Base-by-base conservation (phyloP, 768 basidiomycete species). In the Lanmaoa rubissima region DNA sequence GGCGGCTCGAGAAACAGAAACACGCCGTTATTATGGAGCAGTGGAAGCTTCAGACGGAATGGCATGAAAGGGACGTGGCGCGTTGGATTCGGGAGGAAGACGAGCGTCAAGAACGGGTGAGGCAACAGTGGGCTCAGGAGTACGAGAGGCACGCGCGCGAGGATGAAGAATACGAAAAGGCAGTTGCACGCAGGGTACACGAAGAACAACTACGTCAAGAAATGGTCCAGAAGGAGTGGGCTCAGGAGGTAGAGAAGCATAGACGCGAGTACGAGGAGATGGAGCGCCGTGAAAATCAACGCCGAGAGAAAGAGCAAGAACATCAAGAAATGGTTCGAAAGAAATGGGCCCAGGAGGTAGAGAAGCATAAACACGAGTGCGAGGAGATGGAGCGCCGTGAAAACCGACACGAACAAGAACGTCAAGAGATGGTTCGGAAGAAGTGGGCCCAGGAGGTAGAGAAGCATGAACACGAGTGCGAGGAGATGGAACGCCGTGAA, bases 341-440 rank as follows among this genome's bases (percentile, higher is more conserved):
- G 34, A 38, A 47, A 31, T 65, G 63, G 63, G 52, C 3, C 5
- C 31, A 21, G 10, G 57, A 62, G 21, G 41, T n/a, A 4, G 38
- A 54, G 36, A 39, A 42, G 1, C 55, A 66, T n/a, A 31, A 0
- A 21, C 45, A 21, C n/a, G 42, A 60, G n/a, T 52, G 34, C 21
- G 55, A 63, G 9, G 61, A 63, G 16, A 54, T 51, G 41, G 46
- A 57, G n/a, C 55, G 45, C 36, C 58, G 13, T 12, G 64, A 65
- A 51, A 12, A 41, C 2, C 21, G 3, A 24, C 21, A 2, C 21
- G 21, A 24, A 2, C 21, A 24, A 24, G 17, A 54, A 47, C 57
- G 13, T 19, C 50, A 6, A 34, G 40, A 49, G 21, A 28, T 7
- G 2, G 47, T 55, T 31, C 34, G 48, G 7, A 11, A n/a, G 34